Evolutionary conservation across 73 alveolate genomes (phyloP).

Genomic region (Paramecium tetraurelia): DNA sequence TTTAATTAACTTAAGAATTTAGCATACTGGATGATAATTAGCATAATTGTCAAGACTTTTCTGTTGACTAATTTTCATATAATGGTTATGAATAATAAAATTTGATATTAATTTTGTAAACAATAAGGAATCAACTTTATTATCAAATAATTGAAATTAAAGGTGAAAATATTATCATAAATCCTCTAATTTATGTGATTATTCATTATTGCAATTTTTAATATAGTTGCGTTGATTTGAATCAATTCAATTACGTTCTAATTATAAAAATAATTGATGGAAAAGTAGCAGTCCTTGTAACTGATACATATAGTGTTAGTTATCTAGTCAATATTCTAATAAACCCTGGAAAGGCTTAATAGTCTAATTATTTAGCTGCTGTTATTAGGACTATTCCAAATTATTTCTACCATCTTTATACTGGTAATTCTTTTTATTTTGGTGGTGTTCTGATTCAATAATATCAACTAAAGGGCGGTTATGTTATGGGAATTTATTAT

Average conservation of each 20-base stretch:
- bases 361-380: neutral
- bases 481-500: neutral
- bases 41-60: neutral
- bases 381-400: neutral
- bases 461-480: neutral
- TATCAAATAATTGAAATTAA: neutral
- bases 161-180: neutral
- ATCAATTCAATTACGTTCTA: neutral
- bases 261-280: neutral
- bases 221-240: neutral
- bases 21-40: neutral
- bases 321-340: neutral
- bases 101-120: neutral
- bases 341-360: neutral
- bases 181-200: neutral
- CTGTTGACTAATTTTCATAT: neutral
- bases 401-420: neutral
- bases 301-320: neutral
- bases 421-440: neutral
- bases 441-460: neutral
- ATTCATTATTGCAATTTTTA: neutral
- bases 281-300: neutral
- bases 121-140: neutral
- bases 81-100: neutral
- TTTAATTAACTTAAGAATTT: neutral